Base-by-base conservation (phyloP, 1,139 yeast genomes). In the Lodderomyces metapsilosis region DNA sequence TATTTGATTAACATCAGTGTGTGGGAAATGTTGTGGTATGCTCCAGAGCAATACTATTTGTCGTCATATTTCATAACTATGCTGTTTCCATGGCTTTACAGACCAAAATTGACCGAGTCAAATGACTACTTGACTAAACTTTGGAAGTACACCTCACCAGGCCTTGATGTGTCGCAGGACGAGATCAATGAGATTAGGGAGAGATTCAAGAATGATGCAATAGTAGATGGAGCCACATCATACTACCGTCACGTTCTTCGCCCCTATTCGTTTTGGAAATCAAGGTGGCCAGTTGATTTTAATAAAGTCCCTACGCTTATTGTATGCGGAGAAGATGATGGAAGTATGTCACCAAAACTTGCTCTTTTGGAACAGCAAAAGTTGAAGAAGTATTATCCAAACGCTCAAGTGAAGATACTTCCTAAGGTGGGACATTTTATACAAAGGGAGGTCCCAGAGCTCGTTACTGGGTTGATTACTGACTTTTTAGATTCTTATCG, bases 141-240 rank as follows among this genome's bases (percentile, higher is more conserved):
- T 28, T 71, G 75, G 75, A 51, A 49, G 34, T 66, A 51, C 47
- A 71, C 76, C 76, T 66, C 74, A 3, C 76, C 76, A 1, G 53
- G 58, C 1, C 71, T 73, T 68, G 49, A 61, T 8, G 68, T 57
- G 42, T 36, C 57, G 2, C 34, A 43, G 4, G 52, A 49, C n/a
- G 68, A 59, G 9, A 61, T 71, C 15, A 64, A 51, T 10, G 50
- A 55, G 15, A 66, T 70, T 6, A 53, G 65, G 39, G 51, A 52
- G 5, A 57, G 67, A 0, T 53, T 71, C 22, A 43, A 43, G 12
- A 45, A 52, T 13, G 59, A 58, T 3, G 59, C 58, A 1, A 67
- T 63, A 1, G 48, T 68, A 12, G 68, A 68, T 38, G 64, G 64
- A 10, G 59, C 66, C n/a, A 71, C 76, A 3, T 72, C 71, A 7